Evolutionary conservation across 2,329 filamentous ascomycete species (phyloP).

Genomic region (Pseudogymnoascus sp.): DNA sequence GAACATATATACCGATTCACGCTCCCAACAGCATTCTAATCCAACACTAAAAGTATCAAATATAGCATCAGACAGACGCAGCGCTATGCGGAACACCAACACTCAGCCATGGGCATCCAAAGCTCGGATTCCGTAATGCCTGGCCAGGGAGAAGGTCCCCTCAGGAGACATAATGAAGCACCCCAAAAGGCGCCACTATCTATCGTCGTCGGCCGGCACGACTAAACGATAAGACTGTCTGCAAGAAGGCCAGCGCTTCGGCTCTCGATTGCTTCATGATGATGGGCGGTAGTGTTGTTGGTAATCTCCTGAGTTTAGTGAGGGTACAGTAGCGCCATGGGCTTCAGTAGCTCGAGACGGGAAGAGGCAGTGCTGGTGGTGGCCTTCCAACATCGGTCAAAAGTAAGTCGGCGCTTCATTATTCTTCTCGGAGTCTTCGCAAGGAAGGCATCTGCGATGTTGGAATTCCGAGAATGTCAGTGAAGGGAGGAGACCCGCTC

Average conservation of each 20-base stretch:
- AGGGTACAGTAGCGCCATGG: neutral
- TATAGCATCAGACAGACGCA: neutral
- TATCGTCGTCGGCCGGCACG: neutral
- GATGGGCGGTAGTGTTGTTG: neutral
- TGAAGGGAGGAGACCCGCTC: neutral
- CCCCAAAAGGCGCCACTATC: no score
- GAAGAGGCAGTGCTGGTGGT: neutral
- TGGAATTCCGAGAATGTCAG: neutral
- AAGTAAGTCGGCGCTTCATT: neutral
- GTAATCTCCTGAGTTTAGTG: neutral
- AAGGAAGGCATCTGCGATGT: neutral
- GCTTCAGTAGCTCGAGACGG: neutral
- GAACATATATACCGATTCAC: conserved; percentile 3
- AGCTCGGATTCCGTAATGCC: neutral
- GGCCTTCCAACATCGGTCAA: neutral
- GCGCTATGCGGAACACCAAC: neutral
- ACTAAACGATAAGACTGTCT: neutral
- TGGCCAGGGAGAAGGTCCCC: neutral
- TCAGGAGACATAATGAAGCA: neutral
- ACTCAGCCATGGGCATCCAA: neutral
- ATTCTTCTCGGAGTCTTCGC: neutral
- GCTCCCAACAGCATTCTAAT: neutral
- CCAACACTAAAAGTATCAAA: neutral
- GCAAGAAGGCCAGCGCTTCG: neutral
- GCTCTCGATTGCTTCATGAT: neutral